Base-by-base conservation (phyloP, 2,329 filamentous ascomycete species). In the Aotearoamyces nothofagi region DNA sequence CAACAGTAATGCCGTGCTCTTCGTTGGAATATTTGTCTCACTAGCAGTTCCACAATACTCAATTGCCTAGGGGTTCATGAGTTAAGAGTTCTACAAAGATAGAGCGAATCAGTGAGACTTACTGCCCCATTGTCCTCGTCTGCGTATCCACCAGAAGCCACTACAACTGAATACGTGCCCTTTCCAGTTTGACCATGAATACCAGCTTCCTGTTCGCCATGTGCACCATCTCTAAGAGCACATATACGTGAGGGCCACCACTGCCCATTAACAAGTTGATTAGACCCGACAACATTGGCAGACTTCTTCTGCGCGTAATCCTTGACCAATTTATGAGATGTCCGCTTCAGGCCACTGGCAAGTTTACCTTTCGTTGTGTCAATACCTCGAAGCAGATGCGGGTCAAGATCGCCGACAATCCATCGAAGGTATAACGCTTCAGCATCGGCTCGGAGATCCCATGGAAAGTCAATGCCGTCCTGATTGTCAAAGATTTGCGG, bases 191-290 rank as follows among this genome's bases (percentile, higher is more conserved):
- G 50, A 1, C 68, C 66, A 26, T 47, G 54, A 15, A 73, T 71
- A 1, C 61, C 62, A 7, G 51, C 60, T 44, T 63, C 56, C 0
- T 52, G 32, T 0, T 48, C 41, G 1, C 62, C 65, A 35, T 70
- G 65, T 0, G 60, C 63, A 1, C 63, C 62, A 31, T 69, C 66
- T 5, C 63, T 52, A 0, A 67, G 44, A 0, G 56, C 50, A 32
- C 55, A 58, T 0, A 67, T 51, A 30, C 66, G 58, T 1, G 53
- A 55, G 0, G 63, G 62, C 59, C 60, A 69, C 64, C 65, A 69
- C 24, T 67, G 42, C 3, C 51, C 51, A 33, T 52, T 43, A 4
- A 37, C 24, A 9, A 51, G 35, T 1, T 36, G 39, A 29, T 54
- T 53, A 15, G 43, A 30, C 1, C 50, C 51, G 29, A 45, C 36